Percentiles rank a stretch among this genome's conserved stretches.
Conservation (phyloP, 352 stramenopile species). For the Thalassiosira sp. region DNA sequence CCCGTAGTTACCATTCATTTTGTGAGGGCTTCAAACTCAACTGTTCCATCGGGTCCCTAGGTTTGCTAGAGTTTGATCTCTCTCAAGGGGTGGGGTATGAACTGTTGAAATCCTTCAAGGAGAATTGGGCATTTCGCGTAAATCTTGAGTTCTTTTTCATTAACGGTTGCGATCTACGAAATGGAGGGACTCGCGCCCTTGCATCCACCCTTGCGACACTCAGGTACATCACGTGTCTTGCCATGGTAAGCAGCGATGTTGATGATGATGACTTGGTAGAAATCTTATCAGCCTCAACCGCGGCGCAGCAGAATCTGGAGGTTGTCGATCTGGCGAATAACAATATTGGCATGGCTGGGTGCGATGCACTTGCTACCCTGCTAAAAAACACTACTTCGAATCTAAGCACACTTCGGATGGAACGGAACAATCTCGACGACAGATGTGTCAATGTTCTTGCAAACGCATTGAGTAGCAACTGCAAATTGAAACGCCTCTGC, state of each 20-base stretch:
- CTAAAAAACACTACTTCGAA: constrained; percentile 3
- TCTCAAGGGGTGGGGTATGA: neutral
- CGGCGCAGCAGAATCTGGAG: no score
- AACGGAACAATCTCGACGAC: neutral
- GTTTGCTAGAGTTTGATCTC: neutral
- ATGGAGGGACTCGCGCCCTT: no score
- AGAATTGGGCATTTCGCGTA: neutral
- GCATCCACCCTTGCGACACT: no score
- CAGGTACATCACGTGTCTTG: no score
- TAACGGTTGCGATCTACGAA: no score
- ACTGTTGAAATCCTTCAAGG: neutral
- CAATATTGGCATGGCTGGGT: neutral
- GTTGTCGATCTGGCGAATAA: no score
- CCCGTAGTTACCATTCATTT: no score
- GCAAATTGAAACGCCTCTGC: neutral
- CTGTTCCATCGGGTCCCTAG: neutral
- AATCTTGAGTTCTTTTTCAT: no score
- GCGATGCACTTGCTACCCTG: neutral
- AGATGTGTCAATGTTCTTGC: neutral
- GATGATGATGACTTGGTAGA: no score
- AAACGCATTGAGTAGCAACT: constrained; percentile 1
- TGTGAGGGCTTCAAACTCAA: neutral
- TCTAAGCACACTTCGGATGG: neutral
- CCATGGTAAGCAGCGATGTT: no score
- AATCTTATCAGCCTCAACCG: neutral